Evolutionary conservation across 495 filamentous ascomycete genomes (phyloP), one percentile per base, ranked within the genome.

Genomic region (Neurospora sp.): DNA sequence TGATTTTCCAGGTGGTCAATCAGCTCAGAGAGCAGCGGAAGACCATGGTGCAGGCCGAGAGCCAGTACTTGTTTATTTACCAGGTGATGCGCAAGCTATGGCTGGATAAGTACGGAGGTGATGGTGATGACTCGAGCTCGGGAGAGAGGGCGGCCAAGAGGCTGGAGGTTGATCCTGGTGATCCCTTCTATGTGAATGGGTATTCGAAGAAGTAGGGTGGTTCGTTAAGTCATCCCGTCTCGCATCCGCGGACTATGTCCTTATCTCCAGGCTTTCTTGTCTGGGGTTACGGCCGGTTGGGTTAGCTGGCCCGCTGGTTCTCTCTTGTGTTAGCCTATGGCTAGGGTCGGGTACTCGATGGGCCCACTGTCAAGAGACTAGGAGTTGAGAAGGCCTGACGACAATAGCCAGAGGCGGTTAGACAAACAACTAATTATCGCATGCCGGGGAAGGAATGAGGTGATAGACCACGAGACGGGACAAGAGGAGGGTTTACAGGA

Each of bases 31-130:
- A 95, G 81, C 96, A 99, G 83, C 86, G 96, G 44, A 93, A 93
- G 88, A 92, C 91, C 80, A 99, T 98, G 96, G 96, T 99, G 5
- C 96, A 98, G 81, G 91, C 91, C 39, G 92, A 94, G 77, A 80
- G 86, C 75, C 96, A 99, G 81, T 93, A 93, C 77, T 80, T 87
- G 20, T 98, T 99, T 78, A 87, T 99, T 59, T 98, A 99, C 82
- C 89, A 93, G 76, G 93, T 97, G 0, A 77, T 98, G 71, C 86
- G 88, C 65, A 92, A 94, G 80, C 83, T 90, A 75, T 92, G 91
- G 79, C 81, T 87, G 69, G 80, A 88, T 40, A 91, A 87, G 78
- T 87, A 89, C 70, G 81, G 79, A 22, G 74, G 77, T 3, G 70
- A 37, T 2, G 78, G 74, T 38, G 77, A 80, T 38, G 74, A 79